Base-by-base conservation (phyloP, 306 rosid species). In the Dalbergia oliveri region DNA sequence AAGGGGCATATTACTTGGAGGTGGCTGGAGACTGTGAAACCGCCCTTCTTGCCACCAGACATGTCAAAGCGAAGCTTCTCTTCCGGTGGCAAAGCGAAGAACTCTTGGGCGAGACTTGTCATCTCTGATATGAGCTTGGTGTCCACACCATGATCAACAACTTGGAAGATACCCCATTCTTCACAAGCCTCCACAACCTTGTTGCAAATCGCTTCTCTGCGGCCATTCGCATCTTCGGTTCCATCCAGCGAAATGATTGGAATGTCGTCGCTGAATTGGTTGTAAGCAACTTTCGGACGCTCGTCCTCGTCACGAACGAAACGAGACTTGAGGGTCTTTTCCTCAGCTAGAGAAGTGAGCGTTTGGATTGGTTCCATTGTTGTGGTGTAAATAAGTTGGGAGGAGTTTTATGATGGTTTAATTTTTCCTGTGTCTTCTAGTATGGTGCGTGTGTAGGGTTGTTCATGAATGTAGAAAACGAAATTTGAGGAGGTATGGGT, bases 41-140 rank as follows among this genome's bases (percentile, higher is more conserved):
- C 99, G 0, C 99, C 99, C 60, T 88, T 92, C 66, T 93, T 90
- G 80, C 97, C 99, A 11, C 99, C 97, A 11, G 98, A 59, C 99
- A 95, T 95, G 76, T 91, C 96, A n/a, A 83, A 95, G 0, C 93
- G 92, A 68, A 91, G 96, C 83, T 95, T 95, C 62, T 95, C 98
- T 45, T 91, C 91, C 0, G 97, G 82, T 0, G 98, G 88, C 81
- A 93, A n/a, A 4, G 88, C 94, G 8, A 93, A 95, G 86, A 95
- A 95, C 1, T 81, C 86, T 50, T 57, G 56, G 13, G 98, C 96
- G 0, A 91, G 87, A 7, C 82, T 77, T 0, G 94, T 86, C 99
- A 95, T 95, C 0, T 89, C 80, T 0, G 91, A 75, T 1, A 95
- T 9, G 53, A 95, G 93, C 0, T 75, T 23, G 2, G 34, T 0